A percentile compares a stretch with the other conserved stretches of the same genome.
phyloP scores from a whole-genome alignment of 495 filamentous ascomycete genomes.

The Xylaria flabelliformis region DNA sequence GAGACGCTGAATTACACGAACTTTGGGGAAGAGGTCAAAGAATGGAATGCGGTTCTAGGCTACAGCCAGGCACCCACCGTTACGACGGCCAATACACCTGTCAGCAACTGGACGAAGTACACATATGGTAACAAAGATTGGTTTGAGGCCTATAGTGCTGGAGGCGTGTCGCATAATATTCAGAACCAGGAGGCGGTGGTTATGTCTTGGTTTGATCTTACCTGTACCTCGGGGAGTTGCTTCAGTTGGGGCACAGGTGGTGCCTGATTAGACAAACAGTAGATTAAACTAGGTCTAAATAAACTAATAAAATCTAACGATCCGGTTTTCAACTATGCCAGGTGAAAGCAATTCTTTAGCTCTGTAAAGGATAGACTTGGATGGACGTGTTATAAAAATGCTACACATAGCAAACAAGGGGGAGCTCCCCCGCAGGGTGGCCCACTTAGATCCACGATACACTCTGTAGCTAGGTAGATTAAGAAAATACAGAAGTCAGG shows the following conservation, averaged over 20 bases:
- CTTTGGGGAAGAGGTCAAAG: slow-evolving; percentile 59
- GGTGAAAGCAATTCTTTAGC: not conserved
- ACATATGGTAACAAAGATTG: slow-evolving; percentile 51
- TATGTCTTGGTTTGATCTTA: slow-evolving; percentile 58
- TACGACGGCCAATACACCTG: slow-evolving; percentile 43
- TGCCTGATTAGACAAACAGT: not conserved
- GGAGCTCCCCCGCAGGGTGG: no score
- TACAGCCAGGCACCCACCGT: slow-evolving; percentile 39
- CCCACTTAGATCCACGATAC: no score
- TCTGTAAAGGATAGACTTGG: not conserved
- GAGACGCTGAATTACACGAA: slow-evolving; percentile 56
- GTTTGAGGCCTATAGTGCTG: slow-evolving; percentile 57
- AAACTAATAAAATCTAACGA: no score
- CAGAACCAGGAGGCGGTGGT: slow-evolving; percentile 54
- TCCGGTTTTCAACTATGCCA: not conserved
- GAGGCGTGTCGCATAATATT: slow-evolving; percentile 58
- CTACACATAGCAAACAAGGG: no score
- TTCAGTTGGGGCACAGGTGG: slow-evolving; percentile 46
- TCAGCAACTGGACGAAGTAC: slow-evolving; percentile 53
- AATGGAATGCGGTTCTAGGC: slow-evolving; percentile 52
- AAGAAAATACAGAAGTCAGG: no score
- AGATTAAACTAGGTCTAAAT: not conserved
- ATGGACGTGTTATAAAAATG: no score
- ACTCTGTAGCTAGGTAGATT: no score
- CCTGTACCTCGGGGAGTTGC: slow-evolving; percentile 39